Evolutionary conservation across 257 asterid species (phyloP).

Genomic region (Coffea eugenioides): DNA sequence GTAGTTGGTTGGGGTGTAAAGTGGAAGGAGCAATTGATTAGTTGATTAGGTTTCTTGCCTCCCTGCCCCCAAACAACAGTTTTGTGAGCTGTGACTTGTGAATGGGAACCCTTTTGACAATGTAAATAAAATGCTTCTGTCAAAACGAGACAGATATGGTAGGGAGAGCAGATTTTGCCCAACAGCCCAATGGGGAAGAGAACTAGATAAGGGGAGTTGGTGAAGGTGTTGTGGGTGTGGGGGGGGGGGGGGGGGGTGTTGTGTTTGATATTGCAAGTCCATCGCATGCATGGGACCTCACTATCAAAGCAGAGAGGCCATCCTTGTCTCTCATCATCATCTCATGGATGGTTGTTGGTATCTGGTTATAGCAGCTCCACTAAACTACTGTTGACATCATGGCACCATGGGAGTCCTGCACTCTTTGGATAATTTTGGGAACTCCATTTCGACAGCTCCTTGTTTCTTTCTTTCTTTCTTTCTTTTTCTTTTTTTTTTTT

Average conservation of each 20-base stretch:
- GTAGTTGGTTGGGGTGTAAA: neutral
- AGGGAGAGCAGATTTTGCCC: neutral
- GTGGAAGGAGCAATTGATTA: neutral
- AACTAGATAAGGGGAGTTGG: too few relatives aligned
- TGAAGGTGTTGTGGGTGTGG: too few relatives aligned
- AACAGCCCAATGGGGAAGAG: too few relatives aligned
- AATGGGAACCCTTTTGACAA: conserved; percentile 7
- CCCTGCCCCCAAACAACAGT: neutral
- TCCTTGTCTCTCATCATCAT: neutral
- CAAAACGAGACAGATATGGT: neutral
- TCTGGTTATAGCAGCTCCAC: neutral
- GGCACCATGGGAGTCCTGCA: neutral
- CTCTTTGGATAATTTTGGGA: neutral
- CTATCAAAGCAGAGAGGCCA: neutral
- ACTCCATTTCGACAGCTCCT: neutral
- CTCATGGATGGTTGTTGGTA: neutral
- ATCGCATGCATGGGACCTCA: neutral
- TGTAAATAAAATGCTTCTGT: neutral
- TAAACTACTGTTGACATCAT: neutral
- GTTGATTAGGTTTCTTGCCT: neutral
- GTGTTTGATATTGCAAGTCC: neutral
- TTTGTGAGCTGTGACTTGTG: neutral
- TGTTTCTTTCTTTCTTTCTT: neutral
- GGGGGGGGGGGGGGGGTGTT: neutral
- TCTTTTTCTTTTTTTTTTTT: too few relatives aligned